These are phyloP conservation scores for Ramalina intermedia DNA, from an alignment of 495 filamentous ascomycete species.

Conservation along the genomic window DNA sequence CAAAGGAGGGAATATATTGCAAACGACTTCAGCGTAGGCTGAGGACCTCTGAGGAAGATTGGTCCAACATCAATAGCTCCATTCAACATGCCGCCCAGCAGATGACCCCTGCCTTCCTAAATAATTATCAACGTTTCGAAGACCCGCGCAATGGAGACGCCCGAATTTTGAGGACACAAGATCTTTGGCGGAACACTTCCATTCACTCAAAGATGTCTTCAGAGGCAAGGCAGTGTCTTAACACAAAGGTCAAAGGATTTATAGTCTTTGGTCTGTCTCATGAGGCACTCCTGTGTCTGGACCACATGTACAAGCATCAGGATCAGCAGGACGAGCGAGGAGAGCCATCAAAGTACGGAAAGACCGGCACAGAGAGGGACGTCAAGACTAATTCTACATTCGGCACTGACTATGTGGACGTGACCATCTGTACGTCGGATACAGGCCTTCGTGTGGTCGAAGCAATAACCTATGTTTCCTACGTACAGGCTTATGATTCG, in stretches of 20 bases:
- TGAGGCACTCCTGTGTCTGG: background rate
- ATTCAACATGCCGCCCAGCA: background rate
- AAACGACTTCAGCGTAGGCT: background rate
- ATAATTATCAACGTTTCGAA: background rate
- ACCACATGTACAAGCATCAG: background rate
- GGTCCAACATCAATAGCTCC: background rate
- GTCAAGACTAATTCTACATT: background rate
- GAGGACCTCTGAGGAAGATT: background rate
- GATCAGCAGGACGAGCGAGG: background rate
- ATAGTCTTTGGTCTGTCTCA: conserved; percentile 2
- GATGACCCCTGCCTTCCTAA: conserved; percentile 3
- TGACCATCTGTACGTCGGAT: background rate
- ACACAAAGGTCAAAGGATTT: background rate
- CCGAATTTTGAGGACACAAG: background rate
- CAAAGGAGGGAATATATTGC: background rate
- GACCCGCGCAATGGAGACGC: background rate
- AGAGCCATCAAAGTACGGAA: background rate
- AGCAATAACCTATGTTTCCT: background rate
- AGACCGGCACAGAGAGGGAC: background rate
- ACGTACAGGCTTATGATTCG: background rate
- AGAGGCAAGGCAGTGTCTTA: background rate
- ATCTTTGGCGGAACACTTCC: background rate
- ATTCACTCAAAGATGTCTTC: background rate
- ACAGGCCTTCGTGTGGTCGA: background rate
- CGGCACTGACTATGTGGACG: background rate